These are phyloP conservation scores for Hemileccinum impolitum DNA, from an alignment of 768 basidiomycete species.

Conservation along the genomic window DNA sequence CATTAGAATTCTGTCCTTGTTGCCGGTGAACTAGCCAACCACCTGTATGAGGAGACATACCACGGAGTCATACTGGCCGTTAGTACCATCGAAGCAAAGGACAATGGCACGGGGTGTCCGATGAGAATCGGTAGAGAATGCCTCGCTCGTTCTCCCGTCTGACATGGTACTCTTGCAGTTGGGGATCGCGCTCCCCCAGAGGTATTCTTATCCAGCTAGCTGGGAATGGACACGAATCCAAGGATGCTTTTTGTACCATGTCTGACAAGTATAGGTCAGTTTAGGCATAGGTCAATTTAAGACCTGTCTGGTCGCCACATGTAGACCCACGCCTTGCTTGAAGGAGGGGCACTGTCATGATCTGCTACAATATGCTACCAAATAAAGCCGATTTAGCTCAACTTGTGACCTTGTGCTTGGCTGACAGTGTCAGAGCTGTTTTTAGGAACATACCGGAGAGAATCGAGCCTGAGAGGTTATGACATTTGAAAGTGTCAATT, in stretches of 20 bases:
- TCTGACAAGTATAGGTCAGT: neutral
- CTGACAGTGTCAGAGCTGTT: neutral
- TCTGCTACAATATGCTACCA: neutral
- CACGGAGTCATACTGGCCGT: slow-evolving; percentile 44
- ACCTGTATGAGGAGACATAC: slow-evolving; percentile 32
- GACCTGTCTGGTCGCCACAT: neutral
- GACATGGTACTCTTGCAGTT: slow-evolving; percentile 13
- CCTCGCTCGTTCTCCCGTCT: slow-evolving; percentile 1
- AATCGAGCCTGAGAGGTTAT: too few relatives aligned
- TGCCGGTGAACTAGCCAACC: neutral
- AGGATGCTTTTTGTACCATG: slow-evolving; percentile 5
- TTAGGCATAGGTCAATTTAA: neutral
- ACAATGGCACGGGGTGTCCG: slow-evolving; percentile 44
- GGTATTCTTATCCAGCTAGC: neutral
- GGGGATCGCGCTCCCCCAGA: too few relatives aligned
- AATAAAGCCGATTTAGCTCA: neutral
- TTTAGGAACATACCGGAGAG: neutral
- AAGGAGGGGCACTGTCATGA: too few relatives aligned
- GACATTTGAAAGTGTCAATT: too few relatives aligned
- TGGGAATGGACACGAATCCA: neutral
- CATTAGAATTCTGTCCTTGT: slow-evolving; percentile 54
- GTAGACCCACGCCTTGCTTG: too few relatives aligned
- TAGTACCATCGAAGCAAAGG: slow-evolving; percentile 71
- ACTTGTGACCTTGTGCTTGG: neutral
- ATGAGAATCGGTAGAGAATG: neutral